A percentile compares a stretch with the other conserved stretches of the same genome.
Conservation (phyloP, 2,329 filamentous ascomycete genomes). For the Stemphylium vesicarium region DNA sequence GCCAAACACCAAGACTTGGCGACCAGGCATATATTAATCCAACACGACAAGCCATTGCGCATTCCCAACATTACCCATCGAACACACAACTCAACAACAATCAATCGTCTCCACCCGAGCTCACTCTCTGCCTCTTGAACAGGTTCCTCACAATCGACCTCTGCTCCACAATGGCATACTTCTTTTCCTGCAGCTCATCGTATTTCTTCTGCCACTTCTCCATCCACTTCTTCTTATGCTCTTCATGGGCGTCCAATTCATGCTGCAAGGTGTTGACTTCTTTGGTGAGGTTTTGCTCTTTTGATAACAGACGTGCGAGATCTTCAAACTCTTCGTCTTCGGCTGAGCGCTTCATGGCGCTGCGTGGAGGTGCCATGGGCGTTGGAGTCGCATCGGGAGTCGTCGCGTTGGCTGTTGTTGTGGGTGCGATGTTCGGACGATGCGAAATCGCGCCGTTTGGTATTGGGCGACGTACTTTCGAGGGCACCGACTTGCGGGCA, state of each 20-base stretch:
- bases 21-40: no score
- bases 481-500: constrained; percentile 3
- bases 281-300: constrained; percentile 14
- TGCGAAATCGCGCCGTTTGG: not conserved
- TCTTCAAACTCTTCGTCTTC: constrained; percentile 17
- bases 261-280: constrained; percentile 12
- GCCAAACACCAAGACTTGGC: no score
- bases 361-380: not conserved
- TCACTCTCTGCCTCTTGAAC: constrained; percentile 16
- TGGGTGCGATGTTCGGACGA: not conserved
- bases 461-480: not conserved
- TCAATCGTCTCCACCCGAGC: not conserved
- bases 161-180: not conserved
- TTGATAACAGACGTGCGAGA: constrained; percentile 3
- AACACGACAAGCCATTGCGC: no score
- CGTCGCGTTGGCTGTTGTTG: not conserved
- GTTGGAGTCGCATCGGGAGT: not conserved
- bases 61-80: not conserved
- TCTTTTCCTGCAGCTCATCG: not conserved
- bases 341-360: constrained; percentile 12
- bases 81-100: not conserved
- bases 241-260: constrained; percentile 11
- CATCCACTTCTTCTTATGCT: constrained; percentile 1
- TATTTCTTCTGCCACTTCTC: constrained; percentile 9
- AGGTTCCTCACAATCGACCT: constrained; percentile 9